These are phyloP conservation scores for Linaria vulgaris DNA, from an alignment of 257 asterid species.

Conservation along the genomic window DNA sequence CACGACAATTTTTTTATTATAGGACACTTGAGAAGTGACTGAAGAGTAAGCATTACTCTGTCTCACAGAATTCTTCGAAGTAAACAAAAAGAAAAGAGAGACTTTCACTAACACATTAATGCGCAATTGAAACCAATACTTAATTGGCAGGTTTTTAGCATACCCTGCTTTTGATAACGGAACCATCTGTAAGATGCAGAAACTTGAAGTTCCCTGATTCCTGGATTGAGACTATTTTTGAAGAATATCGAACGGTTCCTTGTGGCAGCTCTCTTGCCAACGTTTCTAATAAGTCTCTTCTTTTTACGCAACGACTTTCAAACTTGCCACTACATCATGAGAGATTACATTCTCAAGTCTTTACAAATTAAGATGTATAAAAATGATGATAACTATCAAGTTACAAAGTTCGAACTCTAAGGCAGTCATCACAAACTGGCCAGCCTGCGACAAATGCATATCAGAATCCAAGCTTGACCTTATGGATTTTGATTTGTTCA, in stretches of 20 bases:
- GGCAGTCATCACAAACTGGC: too few species aligned
- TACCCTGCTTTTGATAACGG: conserved; percentile 59
- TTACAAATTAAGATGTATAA: conserved; percentile 33
- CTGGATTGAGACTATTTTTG: conserved; percentile 62
- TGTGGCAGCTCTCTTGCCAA: conserved; percentile 64
- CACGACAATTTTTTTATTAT: background rate
- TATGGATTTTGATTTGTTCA: too few species aligned
- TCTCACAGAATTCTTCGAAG: too few species aligned
- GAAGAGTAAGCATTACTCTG: background rate
- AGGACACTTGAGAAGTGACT: background rate
- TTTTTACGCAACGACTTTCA: conserved; percentile 50
- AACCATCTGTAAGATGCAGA: conserved; percentile 79
- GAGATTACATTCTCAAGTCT: conserved; percentile 34
- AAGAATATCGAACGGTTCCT: conserved; percentile 64
- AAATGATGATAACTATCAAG: too few species aligned
- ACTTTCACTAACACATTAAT: background rate
- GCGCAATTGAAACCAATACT: background rate
- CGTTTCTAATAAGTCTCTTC: conserved; percentile 58
- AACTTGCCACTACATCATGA: conserved; percentile 27
- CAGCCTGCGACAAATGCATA: too few species aligned
- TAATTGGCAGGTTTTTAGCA: background rate
- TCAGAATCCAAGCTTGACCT: too few species aligned
- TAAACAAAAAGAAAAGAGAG: too few species aligned
- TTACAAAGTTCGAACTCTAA: too few species aligned
- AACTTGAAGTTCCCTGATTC: conserved; percentile 59